Conservation (phyloP, 352 stramenopile genomes). For the Pythium insidiosum region DNA sequence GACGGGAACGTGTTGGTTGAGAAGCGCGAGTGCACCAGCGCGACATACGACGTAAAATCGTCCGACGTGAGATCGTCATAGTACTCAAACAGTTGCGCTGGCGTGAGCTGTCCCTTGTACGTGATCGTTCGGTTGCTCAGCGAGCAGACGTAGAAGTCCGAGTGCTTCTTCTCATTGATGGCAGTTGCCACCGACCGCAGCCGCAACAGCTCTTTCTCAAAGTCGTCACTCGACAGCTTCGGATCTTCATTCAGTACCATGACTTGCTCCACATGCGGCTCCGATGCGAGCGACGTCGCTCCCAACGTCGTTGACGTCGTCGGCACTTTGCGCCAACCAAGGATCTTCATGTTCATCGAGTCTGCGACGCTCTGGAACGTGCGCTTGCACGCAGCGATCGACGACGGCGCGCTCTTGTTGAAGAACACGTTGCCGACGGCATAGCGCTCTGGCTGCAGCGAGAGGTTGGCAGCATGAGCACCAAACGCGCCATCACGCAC, state of each 20-base stretch:
- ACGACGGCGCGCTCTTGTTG: conserved; percentile 51
- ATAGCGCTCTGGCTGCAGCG: conserved; percentile 73
- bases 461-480: conserved; percentile 17
- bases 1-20: conserved; percentile 98
- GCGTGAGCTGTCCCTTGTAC: conserved; percentile 97
- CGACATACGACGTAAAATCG: conserved; percentile 91
- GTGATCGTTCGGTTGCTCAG: conserved; percentile 92
- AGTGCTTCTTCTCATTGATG: conserved; percentile 63
- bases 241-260: conserved; percentile 85
- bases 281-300: conserved; percentile 88
- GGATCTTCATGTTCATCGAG: conserved; percentile 85
- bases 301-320: conserved; percentile 92
- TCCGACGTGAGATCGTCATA: conserved; percentile 45
- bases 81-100: conserved; percentile 85
- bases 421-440: conserved; percentile 91
- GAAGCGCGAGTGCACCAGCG: conserved; percentile 95
- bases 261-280: conserved; percentile 93
- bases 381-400: conserved; percentile 83
- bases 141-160: conserved; percentile 94
- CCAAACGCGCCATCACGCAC: conserved; percentile 75
- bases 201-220: conserved; percentile 88
- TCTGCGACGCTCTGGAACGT: conserved; percentile 78
- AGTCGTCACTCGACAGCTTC: conserved; percentile 57
- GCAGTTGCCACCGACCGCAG: conserved; percentile 43
- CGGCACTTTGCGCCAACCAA: conserved; percentile 91